Conservation (phyloP, 2,329 filamentous ascomycete genomes). For the Penicillium sp. region DNA sequence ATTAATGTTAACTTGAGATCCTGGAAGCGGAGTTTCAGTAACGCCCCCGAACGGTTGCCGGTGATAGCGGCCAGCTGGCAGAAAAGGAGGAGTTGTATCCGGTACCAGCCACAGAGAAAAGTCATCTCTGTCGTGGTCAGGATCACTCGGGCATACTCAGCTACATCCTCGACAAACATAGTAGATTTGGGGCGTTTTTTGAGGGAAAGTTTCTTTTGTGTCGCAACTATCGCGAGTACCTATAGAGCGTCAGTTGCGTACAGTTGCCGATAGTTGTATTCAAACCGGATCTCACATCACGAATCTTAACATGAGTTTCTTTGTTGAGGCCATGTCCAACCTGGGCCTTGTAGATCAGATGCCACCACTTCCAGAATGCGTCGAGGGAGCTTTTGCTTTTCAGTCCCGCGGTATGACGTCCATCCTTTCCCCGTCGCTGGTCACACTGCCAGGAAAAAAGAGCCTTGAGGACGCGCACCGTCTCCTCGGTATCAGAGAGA, state of each 20-base stretch:
- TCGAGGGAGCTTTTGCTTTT: conserved; percentile 9
- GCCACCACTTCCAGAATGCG: conserved; percentile 8
- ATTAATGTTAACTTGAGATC: conserved; percentile 26
- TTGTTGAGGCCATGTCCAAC: conserved; percentile 16
- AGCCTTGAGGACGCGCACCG: conserved; percentile 5
- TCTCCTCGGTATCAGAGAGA: conserved; percentile 8
- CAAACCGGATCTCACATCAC: conserved; percentile 6
- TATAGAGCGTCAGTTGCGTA: conserved; percentile 8
- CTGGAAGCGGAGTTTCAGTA: conserved; percentile 24
- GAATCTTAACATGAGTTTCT: neutral
- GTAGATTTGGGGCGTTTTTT: conserved; percentile 20
- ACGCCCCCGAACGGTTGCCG: conserved; percentile 16
- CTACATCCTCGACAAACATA: conserved; percentile 32
- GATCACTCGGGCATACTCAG: conserved; percentile 28
- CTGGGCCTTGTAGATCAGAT: conserved; percentile 9
- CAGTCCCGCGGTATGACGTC: conserved; percentile 9
- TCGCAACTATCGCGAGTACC: conserved; percentile 23
- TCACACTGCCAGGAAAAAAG: conserved; percentile 20
- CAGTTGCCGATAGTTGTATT: neutral
- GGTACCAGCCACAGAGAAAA: conserved; percentile 26
- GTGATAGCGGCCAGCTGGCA: conserved; percentile 28
- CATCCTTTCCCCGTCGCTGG: conserved; percentile 17
- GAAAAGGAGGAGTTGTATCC: conserved; percentile 22
- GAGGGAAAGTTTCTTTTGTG: conserved; percentile 23
- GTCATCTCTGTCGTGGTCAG: conserved; percentile 29